These are phyloP conservation scores for Naegleria gruberi DNA, from an alignment of 208 protist species.

Conservation along the genomic window DNA sequence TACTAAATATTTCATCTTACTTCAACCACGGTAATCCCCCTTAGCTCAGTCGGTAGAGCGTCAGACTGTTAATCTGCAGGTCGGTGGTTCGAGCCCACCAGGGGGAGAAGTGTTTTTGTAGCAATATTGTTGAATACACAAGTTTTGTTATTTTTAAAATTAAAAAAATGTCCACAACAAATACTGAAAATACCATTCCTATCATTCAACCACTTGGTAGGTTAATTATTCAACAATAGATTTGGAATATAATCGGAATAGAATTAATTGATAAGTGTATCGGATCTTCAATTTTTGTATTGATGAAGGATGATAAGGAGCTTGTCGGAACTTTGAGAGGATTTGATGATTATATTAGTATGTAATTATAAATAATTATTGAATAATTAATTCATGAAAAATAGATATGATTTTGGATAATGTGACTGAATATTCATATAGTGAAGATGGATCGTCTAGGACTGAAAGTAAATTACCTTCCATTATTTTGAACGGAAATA, in stretches of 20 bases:
- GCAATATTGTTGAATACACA: too few species aligned
- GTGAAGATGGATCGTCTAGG: not conserved
- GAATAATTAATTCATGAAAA: not conserved
- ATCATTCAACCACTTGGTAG: not conserved
- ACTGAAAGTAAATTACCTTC: not conserved
- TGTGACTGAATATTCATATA: slow-evolving; percentile 5
- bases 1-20: too few species aligned
- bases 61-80: too few species aligned
- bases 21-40: too few species aligned
- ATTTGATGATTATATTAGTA: slow-evolving; percentile 21
- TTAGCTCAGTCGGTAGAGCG: too few species aligned
- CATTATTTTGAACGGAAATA: slow-evolving; percentile 5
- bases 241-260: not conserved
- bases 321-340: slow-evolving; percentile 14
- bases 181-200: not conserved
- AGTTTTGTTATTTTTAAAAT: too few species aligned
- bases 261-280: not conserved
- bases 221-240: not conserved
- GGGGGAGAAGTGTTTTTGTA: too few species aligned
- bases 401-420: slow-evolving; percentile 10
- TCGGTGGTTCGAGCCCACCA: too few species aligned
- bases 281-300: not conserved
- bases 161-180: not conserved
- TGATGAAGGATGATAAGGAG: slow-evolving; percentile 20
- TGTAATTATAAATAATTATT: not conserved